Conservation (phyloP, 2,329 filamentous ascomycete genomes). For the Aspergillus pseudoviridinutans region DNA sequence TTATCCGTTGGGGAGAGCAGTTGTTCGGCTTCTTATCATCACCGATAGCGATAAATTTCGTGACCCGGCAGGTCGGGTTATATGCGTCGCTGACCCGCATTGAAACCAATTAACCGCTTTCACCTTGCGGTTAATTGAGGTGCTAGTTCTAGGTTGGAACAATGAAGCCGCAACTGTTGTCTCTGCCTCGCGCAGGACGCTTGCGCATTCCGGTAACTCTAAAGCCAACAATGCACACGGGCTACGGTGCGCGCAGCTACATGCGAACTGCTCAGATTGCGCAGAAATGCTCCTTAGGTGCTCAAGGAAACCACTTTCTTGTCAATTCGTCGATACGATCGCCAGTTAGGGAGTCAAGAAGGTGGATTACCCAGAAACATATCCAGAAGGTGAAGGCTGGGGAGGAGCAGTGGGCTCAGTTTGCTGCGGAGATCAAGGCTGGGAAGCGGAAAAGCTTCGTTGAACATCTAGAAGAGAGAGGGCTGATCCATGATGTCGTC, state of each 20-base stretch:
- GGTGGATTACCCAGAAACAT: slow-evolving; percentile 38
- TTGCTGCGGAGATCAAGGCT: slow-evolving; percentile 40
- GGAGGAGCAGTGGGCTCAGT: slow-evolving; percentile 36
- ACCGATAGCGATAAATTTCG: slow-evolving; percentile 2
- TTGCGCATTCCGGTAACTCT: slow-evolving; percentile 12
- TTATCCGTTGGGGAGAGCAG: slow-evolving; percentile 15
- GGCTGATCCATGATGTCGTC: slow-evolving; percentile 44
- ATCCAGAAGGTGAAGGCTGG: slow-evolving; percentile 37
- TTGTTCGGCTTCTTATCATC: slow-evolving; percentile 17
- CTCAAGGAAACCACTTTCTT: slow-evolving; percentile 12
- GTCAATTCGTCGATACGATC: slow-evolving; percentile 1
- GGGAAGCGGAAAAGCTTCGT: slow-evolving; percentile 44
- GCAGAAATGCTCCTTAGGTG: slow-evolving; percentile 13
- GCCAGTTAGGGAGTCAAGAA: slow-evolving; percentile 17
- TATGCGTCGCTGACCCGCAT: not conserved
- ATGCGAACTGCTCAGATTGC: slow-evolving; percentile 15
- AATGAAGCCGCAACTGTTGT: slow-evolving; percentile 24
- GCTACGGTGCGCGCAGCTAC: slow-evolving; percentile 23
- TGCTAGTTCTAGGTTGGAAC: slow-evolving; percentile 4
- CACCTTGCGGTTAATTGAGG: slow-evolving; percentile 3
- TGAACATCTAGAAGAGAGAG: slow-evolving; percentile 44
- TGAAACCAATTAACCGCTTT: not conserved
- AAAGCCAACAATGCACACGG: slow-evolving; percentile 7
- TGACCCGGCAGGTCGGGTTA: not conserved
- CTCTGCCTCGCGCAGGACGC: slow-evolving; percentile 21